These are phyloP conservation scores for Cyberlindnera mississippiensis DNA, from an alignment of 805 yeast genomes.

Conservation along the genomic window DNA sequence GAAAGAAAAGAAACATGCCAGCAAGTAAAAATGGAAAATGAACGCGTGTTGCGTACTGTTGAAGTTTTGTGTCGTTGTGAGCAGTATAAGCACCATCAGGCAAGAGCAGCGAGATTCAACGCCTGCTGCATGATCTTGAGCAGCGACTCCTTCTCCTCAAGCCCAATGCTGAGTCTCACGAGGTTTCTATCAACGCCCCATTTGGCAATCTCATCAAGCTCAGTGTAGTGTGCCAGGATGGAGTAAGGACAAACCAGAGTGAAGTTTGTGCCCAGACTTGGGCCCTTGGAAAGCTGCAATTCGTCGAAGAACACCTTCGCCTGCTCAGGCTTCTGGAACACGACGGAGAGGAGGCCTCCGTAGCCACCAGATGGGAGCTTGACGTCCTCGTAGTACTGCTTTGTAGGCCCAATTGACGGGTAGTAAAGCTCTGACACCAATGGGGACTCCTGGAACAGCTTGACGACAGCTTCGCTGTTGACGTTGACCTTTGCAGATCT, in stretches of 20 bases:
- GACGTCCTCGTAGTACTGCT: slow-evolving; percentile 63
- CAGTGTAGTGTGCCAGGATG: slow-evolving; percentile 78
- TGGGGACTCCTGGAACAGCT: slow-evolving; percentile 42
- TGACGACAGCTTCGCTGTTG: slow-evolving; percentile 52
- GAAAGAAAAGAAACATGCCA: slow-evolving; percentile 1
- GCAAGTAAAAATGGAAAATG: not conserved
- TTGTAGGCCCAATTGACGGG: slow-evolving; percentile 56
- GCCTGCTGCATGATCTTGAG: slow-evolving; percentile 19
- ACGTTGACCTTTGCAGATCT: slow-evolving; percentile 53
- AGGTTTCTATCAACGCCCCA: slow-evolving; percentile 82
- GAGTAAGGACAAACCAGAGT: slow-evolving; percentile 89
- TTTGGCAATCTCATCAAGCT: slow-evolving; percentile 70
- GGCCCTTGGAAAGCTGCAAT: slow-evolving; percentile 74
- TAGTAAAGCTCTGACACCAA: slow-evolving; percentile 65
- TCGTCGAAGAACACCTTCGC: slow-evolving; percentile 75
- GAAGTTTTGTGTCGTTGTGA: slow-evolving; percentile 3
- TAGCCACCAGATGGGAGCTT: slow-evolving; percentile 76
- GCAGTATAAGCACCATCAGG: slow-evolving; percentile 2
- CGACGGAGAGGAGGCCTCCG: slow-evolving; percentile 79
- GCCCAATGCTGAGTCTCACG: slow-evolving; percentile 79
- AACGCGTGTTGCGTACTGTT: slow-evolving; percentile 7
- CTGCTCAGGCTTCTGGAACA: slow-evolving; percentile 57
- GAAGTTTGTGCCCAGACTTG: slow-evolving; percentile 86
- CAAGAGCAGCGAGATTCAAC: slow-evolving; percentile 21
- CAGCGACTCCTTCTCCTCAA: slow-evolving; percentile 66